Evolutionary conservation across 352 stramenopile species (phyloP), one percentile per base, ranked within the genome.

Genomic region (Poterioochromonas sp.): DNA sequence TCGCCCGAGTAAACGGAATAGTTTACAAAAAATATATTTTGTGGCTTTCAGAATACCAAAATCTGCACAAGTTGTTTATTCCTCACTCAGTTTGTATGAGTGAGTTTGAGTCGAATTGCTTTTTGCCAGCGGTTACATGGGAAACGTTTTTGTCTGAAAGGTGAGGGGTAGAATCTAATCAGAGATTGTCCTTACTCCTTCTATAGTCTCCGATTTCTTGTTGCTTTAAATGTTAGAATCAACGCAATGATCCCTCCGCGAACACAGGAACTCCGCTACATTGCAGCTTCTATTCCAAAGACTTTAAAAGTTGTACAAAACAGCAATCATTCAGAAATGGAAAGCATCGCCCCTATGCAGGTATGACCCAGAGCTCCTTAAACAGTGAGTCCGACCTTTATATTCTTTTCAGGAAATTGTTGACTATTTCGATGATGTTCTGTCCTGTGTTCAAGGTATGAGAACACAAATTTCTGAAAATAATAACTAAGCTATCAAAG

Each of bases 201-300:
- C 26, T 15, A 44, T 47, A 71, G 62, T 47, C 26, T 71, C 5
- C 2, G 41, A 41, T 8, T 44, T n/a, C 41, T 71, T 8, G 15
- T 29, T 43, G 32, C 18, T 8, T 47, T 71, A 12, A 71, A 29
- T 71, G 62, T 71, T 8, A 11, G 32, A 44, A 44, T 71, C 11
- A 41, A 71, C 34, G 62, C 62, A 29, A 71, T 71, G 1, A 71
- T 71, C 8, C 62, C 62, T 15, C 62, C 62, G 3, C n/a, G 62
- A 44, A 29, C 18, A 47, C 5, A 11, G 11, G 62, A 71, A 8
- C 62, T 71, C 1, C 8, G 39, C 3, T 11, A 43, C 2, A 12
- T 71, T 12, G 26, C 8, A 12, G 5, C 5, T 47, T 43, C 11
- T n/a, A 3, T 32, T 43, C 62, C 58, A 15, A 26, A 29, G 29